Evolutionary conservation across 2,329 filamentous ascomycete genomes (phyloP), one percentile per base, ranked within the genome.

Genomic region (Tolypocladium ophioglossoides): DNA sequence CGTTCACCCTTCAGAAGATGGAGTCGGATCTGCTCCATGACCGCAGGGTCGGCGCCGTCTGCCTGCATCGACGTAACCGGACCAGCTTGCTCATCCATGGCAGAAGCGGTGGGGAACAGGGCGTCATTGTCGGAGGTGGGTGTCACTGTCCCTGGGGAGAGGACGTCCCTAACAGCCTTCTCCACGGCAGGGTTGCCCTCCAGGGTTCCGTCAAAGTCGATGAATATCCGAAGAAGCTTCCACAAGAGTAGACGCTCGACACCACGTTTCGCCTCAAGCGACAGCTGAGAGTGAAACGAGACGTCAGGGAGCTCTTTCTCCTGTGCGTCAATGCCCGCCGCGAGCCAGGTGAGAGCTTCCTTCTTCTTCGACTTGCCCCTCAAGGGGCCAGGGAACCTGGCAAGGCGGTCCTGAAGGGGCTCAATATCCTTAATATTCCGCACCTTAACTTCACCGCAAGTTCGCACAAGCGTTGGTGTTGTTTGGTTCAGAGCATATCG

Each of bases 311-410:
- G 66, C 53, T 71, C 77, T 62, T 76, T 80, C 65, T 95, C 89
- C 38, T 96, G 72, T 1, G 74, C 74, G 39, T 89, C 85, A 54
- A 97, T 92, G 52, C 86, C 89, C 56, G 79, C 75, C 5, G 78
- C 80, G 47, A 99, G 76, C 94, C 95, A 99, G 2, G 82, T 71
- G 46, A 91, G 62, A 0, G 90, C 81, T 53, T 99, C 92, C 74
- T 97, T 99, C 77, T 99, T 99, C 77, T 96, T 97, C 1, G 85
- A 84, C 66, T 96, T 97, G 41, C 84, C 80, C 68, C 87, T 91
- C 32, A 99, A 74, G 3, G 95, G 94, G 0, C 94, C 94, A 0
- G 94, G 94, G 64, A 97, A 97, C 61, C 85, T 90, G 20, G 83
- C 79, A 50, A 94, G 73, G 2, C 84, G 80, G 37, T 94, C 89